Evolutionary conservation across 345 rosid species (phyloP).

Genomic region (Aquilaria malaccensis): DNA sequence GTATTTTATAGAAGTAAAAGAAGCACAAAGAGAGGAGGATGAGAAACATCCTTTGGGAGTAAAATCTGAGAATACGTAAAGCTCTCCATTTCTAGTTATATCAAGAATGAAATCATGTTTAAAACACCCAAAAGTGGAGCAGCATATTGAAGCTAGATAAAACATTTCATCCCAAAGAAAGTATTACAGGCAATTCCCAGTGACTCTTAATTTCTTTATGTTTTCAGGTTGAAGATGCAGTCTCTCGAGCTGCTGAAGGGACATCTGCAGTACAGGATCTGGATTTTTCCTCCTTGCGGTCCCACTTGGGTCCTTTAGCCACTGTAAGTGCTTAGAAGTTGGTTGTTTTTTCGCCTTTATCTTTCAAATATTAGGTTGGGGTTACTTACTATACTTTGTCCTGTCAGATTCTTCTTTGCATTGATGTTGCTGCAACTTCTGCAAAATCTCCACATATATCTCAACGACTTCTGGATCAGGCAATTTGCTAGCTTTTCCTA

Average conservation of each 20-base stretch:
- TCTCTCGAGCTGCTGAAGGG: conserved; percentile 78
- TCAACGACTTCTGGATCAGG: conserved; percentile 81
- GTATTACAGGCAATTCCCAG: background rate
- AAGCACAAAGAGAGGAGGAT: no score
- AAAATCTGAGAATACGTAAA: no score
- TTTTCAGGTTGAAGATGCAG: conserved; percentile 74
- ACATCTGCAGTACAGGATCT: conserved; percentile 62
- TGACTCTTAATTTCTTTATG: background rate
- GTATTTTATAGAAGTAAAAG: no score
- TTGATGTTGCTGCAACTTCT: conserved; percentile 89
- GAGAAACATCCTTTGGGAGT: no score
- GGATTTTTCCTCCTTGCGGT: conserved; percentile 62
- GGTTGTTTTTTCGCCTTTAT: conserved; percentile 8
- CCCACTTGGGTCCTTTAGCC: conserved; percentile 82
- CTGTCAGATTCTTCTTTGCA: conserved; percentile 80
- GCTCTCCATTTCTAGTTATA: no score
- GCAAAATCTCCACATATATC: conserved; percentile 74
- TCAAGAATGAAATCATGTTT: no score
- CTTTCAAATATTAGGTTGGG: conserved; percentile 9
- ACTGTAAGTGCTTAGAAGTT: conserved; percentile 49
- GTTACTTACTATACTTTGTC: conserved; percentile 19
- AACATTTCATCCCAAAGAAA: no score
- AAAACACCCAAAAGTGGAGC: no score
- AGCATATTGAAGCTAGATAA: no score
- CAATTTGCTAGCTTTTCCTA: conserved; percentile 16